A percentile compares a stretch with the other conserved stretches of the same genome.
These are phyloP conservation scores for Mycena belliarum DNA, from an alignment of 768 basidiomycete genomes.

Conservation along the genomic window DNA sequence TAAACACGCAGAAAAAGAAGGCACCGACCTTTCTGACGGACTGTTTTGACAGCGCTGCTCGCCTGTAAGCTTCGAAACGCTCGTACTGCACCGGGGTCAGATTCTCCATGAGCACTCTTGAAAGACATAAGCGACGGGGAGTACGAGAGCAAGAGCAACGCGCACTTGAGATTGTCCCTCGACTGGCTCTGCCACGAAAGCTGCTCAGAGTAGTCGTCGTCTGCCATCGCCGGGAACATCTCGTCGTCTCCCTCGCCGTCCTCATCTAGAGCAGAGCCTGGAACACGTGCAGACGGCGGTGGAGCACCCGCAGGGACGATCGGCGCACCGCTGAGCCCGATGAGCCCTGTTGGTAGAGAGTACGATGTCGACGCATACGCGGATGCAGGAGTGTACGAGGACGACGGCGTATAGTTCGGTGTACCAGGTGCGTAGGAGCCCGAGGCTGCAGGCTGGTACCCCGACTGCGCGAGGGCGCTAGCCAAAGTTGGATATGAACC, in stretches of 20 bases:
- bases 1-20: not conserved
- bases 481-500: not conserved
- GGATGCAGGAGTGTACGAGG: not conserved
- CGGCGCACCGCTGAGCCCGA: conserved; percentile 14
- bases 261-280: conserved; percentile 34
- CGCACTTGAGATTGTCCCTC: conserved; percentile 82
- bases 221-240: conserved; percentile 80
- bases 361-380: not conserved
- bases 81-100: conserved; percentile 84
- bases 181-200: conserved; percentile 84
- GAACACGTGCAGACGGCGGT: not conserved
- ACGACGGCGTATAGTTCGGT: not conserved
- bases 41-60: conserved; percentile 82
- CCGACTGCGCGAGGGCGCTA: not conserved
- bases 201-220: conserved; percentile 86
- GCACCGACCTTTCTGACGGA: conserved; percentile 71
- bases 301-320: conserved; percentile 16
- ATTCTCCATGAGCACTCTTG: conserved; percentile 85
- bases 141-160: conserved; percentile 6
- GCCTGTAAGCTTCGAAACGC: conserved; percentile 84
- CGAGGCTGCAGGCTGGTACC: not conserved
- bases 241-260: conserved; percentile 82
- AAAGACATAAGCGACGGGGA: not conserved
- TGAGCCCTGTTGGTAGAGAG: not conserved
- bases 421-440: not conserved